phyloP scores from a whole-genome alignment of 2,329 filamentous ascomycete species.

The Fusarium verrucosum region DNA sequence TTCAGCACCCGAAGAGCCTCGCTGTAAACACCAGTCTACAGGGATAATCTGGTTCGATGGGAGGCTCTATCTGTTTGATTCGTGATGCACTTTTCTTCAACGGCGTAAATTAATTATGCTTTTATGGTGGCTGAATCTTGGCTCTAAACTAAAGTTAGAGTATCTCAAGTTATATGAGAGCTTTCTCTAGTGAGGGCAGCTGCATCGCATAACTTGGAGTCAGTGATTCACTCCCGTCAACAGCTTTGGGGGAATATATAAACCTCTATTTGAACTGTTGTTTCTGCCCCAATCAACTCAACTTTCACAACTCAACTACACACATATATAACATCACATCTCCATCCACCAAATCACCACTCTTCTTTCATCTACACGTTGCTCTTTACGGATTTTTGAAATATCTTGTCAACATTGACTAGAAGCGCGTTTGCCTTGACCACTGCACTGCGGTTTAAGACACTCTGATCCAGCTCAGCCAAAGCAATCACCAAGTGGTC shows the following conservation, averaged over 20 bases:
- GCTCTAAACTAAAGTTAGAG: background rate
- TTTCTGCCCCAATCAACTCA: background rate
- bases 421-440: background rate
- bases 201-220: background rate
- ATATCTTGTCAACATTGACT: background rate
- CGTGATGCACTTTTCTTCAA: background rate
- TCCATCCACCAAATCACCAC: background rate
- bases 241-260: constrained; percentile 21
- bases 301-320: background rate
- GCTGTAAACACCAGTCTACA: background rate
- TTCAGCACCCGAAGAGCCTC: background rate
- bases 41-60: background rate
- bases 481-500: background rate
- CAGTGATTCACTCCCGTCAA: constrained; percentile 29
- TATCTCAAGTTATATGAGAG: background rate
- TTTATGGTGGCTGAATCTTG: background rate
- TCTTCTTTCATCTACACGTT: background rate
- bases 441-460: background rate
- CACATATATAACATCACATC: background rate
- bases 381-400: background rate
- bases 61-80: background rate
- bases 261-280: background rate
- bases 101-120: background rate
- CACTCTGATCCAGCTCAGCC: background rate
- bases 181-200: constrained; percentile 15